Conservation (phyloP, 2,329 filamentous ascomycete species). For the Verticillium dahliae region DNA sequence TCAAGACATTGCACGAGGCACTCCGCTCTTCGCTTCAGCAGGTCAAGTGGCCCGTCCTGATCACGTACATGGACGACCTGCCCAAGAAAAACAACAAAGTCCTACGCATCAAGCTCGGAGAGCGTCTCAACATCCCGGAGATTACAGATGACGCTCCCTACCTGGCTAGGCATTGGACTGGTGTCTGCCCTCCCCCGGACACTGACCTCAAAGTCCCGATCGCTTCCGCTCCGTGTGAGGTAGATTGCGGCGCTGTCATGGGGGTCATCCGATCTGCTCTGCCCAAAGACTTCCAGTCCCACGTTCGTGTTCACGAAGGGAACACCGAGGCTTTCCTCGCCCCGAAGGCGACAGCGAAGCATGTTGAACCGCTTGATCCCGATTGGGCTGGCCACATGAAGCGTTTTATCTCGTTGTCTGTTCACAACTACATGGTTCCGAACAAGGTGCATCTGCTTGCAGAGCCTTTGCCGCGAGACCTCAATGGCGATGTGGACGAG, state of each 20-base stretch:
- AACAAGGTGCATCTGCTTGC: slow-evolving; percentile 25
- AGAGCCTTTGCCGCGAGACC: slow-evolving; percentile 24
- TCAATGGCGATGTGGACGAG: slow-evolving; percentile 24
- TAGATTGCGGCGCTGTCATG: slow-evolving; percentile 21
- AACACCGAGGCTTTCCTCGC: slow-evolving; percentile 16
- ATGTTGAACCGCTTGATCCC: neutral
- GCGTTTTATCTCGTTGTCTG: slow-evolving; percentile 1
- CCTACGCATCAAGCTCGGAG: slow-evolving; percentile 44
- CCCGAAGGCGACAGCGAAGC: slow-evolving; percentile 6
- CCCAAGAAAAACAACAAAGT: slow-evolving; percentile 53
- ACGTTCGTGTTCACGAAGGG: slow-evolving; percentile 7
- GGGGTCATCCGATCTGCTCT: slow-evolving; percentile 14
- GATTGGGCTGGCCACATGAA: slow-evolving; percentile 11
- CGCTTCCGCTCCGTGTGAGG: slow-evolving; percentile 20
- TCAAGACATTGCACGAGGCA: slow-evolving; percentile 39
- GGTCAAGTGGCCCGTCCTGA: slow-evolving; percentile 43
- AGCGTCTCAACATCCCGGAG: slow-evolving; percentile 36
- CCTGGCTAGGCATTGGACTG: slow-evolving; percentile 41
- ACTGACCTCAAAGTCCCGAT: slow-evolving; percentile 37
- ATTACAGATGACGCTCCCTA: slow-evolving; percentile 37
- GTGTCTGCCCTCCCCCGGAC: slow-evolving; percentile 39
- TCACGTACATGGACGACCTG: slow-evolving; percentile 49
- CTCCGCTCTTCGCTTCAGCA: slow-evolving; percentile 41
- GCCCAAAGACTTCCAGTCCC: slow-evolving; percentile 11
- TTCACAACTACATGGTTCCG: slow-evolving; percentile 31